A percentile compares a stretch with the other conserved stretches of the same genome.
Evolutionary conservation across 2,329 filamentous ascomycete genomes (phyloP).

Genomic region (Diaporthe vexans): DNA sequence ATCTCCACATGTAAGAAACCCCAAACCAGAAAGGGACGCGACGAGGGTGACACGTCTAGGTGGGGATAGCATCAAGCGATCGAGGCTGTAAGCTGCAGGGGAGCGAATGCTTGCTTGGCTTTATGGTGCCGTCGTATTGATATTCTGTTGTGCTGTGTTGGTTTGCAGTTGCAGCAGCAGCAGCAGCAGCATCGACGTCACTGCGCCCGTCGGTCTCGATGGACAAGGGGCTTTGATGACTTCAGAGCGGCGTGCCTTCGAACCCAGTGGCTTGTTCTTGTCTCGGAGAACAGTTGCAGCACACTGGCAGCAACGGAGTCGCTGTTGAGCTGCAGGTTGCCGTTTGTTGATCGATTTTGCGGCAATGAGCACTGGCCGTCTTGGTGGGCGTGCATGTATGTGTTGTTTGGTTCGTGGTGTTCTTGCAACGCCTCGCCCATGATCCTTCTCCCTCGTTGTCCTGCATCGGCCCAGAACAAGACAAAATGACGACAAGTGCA

Average conservation of each 20-base stretch:
- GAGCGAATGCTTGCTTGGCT: neutral
- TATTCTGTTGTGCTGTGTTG: neutral
- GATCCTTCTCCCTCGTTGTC: neutral
- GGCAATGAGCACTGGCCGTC: neutral
- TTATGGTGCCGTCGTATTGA: conserved; percentile 3
- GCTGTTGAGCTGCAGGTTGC: neutral
- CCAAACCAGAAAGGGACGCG: neutral
- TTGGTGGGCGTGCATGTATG: neutral
- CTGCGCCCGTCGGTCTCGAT: neutral
- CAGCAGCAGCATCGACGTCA: conserved; percentile 15
- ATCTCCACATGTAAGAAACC: conserved; percentile 13
- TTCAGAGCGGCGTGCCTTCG: conserved; percentile 12
- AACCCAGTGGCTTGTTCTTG: neutral
- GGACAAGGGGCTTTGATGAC: conserved; percentile 1
- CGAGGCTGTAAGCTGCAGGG: neutral
- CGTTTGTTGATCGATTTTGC: neutral
- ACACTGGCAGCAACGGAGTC: neutral
- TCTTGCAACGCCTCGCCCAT: conserved; percentile 4
- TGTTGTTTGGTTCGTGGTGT: neutral
- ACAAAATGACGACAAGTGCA: neutral
- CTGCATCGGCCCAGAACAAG: neutral
- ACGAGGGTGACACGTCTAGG: neutral
- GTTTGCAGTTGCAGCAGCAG: neutral
- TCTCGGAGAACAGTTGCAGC: neutral
- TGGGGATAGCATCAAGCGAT: conserved; percentile 1